Evolutionary conservation across 805 yeast species (phyloP).

Genomic region (Blastobotrys peoriensis): DNA sequence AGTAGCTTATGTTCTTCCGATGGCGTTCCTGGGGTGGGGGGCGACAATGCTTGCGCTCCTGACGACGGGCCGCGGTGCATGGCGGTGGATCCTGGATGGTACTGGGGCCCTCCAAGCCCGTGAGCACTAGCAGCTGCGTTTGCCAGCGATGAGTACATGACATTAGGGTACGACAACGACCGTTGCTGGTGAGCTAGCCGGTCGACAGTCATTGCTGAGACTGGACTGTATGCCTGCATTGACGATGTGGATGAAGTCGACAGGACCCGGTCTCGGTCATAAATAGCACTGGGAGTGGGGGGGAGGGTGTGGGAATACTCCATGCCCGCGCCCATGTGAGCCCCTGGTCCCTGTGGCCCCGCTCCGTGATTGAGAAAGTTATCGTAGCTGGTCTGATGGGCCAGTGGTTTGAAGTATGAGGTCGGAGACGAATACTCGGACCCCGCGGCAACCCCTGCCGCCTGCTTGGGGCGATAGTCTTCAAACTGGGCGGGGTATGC

Average conservation of each 20-base stretch:
- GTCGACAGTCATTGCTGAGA: background rate
- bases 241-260: background rate
- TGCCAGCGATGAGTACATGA: background rate
- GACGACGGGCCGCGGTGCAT: background rate
- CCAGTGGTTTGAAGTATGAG: background rate
- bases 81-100: background rate
- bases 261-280: constrained; percentile 1
- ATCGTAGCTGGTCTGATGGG: background rate
- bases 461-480: background rate
- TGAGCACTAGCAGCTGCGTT: background rate
- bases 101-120: background rate
- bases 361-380: background rate
- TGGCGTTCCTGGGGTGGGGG: background rate
- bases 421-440: background rate
- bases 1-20: background rate
- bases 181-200: background rate
- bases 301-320: constrained; percentile 1
- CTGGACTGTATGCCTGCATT: background rate
- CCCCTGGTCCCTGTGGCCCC: background rate
- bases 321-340: background rate
- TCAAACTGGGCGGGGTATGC: background rate
- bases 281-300: constrained; percentile 2
- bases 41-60: background rate
- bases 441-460: background rate
- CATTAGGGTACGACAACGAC: constrained; percentile 3